Evolutionary conservation across 2,329 filamentous ascomycete species (phyloP).

Genomic region (Arthrobotrys sinensis): DNA sequence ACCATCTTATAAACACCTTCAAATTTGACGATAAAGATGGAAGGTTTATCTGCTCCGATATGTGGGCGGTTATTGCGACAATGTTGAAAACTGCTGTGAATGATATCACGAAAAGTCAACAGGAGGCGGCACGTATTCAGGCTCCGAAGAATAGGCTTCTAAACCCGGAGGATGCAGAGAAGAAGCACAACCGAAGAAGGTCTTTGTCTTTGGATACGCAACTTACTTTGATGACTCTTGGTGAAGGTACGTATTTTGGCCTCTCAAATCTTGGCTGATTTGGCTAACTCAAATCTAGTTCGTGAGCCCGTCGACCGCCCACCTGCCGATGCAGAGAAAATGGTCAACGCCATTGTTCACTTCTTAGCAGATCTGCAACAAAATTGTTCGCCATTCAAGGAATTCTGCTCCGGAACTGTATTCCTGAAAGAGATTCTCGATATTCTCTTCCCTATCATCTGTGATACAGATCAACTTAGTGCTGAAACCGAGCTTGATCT

Average conservation of each 20-base stretch:
- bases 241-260: conserved; percentile 54
- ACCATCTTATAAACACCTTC: conserved; percentile 82
- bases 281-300: conserved; percentile 31
- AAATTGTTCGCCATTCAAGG: conserved; percentile 83
- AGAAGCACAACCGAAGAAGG: conserved; percentile 56
- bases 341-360: conserved; percentile 82
- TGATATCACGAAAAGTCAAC: conserved; percentile 76
- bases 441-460: conserved; percentile 87
- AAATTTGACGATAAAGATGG: conserved; percentile 70
- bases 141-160: conserved; percentile 47
- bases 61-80: conserved; percentile 82
- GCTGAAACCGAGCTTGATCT: conserved; percentile 91
- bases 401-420: conserved; percentile 84
- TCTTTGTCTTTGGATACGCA: conserved; percentile 64
- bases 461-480: conserved; percentile 85
- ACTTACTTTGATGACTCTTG: conserved; percentile 57
- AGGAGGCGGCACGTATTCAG: conserved; percentile 67
- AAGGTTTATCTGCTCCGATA: conserved; percentile 71
- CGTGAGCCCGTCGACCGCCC: conserved; percentile 44
- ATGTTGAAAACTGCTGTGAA: conserved; percentile 91
- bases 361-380: conserved; percentile 84
- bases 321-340: conserved; percentile 73
- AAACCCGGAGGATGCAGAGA: conserved; percentile 52
- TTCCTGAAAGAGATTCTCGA: conserved; percentile 85
- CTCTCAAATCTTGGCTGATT: neutral